These are phyloP conservation scores for Kwoniella sp. DNA, from an alignment of 768 basidiomycete species.

Conservation along the genomic window DNA sequence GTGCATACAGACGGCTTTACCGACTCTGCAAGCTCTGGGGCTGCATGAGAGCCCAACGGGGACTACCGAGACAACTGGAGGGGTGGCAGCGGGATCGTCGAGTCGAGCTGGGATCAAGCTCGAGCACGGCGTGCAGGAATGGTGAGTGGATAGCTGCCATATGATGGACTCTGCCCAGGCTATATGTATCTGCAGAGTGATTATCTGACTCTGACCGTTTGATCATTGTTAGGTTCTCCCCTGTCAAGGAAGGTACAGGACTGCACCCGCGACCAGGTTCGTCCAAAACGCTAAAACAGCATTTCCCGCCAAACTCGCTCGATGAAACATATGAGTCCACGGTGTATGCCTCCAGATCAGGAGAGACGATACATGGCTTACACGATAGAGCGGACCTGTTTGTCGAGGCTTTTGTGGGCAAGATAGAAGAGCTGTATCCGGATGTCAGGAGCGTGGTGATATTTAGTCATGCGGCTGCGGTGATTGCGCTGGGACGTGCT, in stretches of 20 bases:
- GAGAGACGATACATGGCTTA: constrained; percentile 50
- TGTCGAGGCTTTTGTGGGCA: constrained; percentile 42
- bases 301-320: constrained; percentile 43
- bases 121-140: constrained; percentile 55
- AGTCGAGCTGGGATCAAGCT: constrained; percentile 29
- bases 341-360: constrained; percentile 49
- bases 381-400: constrained; percentile 46
- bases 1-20: constrained; percentile 53
- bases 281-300: constrained; percentile 24
- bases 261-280: constrained; percentile 53
- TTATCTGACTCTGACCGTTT: neutral
- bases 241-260: constrained; percentile 43
- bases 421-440: constrained; percentile 44
- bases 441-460: constrained; percentile 50
- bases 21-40: constrained; percentile 33
- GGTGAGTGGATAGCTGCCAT: constrained; percentile 45
- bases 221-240: constrained; percentile 49
- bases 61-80: neutral
- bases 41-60: constrained; percentile 1
- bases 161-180: neutral
- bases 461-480: constrained; percentile 55
- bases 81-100: neutral
- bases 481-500: constrained; percentile 55
- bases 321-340: constrained; percentile 45
- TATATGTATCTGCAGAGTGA: neutral